phyloP scores from a whole-genome alignment of 306 rosid species.

The Cicer yamashitae region DNA sequence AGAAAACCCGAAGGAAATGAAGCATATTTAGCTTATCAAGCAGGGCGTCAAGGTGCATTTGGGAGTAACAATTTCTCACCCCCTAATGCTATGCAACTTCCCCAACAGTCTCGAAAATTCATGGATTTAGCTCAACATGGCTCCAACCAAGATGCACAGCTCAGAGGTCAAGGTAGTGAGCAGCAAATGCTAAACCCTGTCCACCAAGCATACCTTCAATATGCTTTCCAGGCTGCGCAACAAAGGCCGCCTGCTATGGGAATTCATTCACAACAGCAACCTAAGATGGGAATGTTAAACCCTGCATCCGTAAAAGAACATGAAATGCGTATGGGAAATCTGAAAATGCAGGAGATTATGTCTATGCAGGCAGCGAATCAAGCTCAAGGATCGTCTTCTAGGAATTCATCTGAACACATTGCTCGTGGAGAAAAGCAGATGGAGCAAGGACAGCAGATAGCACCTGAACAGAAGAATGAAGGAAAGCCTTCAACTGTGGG shows the following conservation, averaged over 20 bases:
- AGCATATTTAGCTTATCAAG: conserved; percentile 73
- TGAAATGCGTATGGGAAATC: conserved; percentile 79
- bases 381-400: conserved; percentile 75
- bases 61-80: conserved; percentile 70
- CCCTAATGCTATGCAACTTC: conserved; percentile 65
- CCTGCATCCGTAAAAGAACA: conserved; percentile 79
- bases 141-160: conserved; percentile 70
- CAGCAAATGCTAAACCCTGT: conserved; percentile 80
- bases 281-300: conserved; percentile 77
- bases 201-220: conserved; percentile 91
- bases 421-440: conserved; percentile 76
- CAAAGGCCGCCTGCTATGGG: conserved; percentile 81
- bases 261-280: conserved; percentile 82
- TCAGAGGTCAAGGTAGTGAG: conserved; percentile 76
- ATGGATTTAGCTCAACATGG: conserved; percentile 71
- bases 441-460: conserved; percentile 72
- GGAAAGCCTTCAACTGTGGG: conserved; percentile 65
- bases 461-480: conserved; percentile 71
- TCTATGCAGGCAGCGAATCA: conserved; percentile 70
- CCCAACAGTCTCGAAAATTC: conserved; percentile 85
- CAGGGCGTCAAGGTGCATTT: conserved; percentile 74
- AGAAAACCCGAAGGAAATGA: conserved; percentile 95
- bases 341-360: conserved; percentile 85
- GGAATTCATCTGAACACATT: conserved; percentile 65
- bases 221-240: conserved; percentile 86